phyloP scores from a whole-genome alignment of 495 filamentous ascomycete species.

The Collariella sp. region DNA sequence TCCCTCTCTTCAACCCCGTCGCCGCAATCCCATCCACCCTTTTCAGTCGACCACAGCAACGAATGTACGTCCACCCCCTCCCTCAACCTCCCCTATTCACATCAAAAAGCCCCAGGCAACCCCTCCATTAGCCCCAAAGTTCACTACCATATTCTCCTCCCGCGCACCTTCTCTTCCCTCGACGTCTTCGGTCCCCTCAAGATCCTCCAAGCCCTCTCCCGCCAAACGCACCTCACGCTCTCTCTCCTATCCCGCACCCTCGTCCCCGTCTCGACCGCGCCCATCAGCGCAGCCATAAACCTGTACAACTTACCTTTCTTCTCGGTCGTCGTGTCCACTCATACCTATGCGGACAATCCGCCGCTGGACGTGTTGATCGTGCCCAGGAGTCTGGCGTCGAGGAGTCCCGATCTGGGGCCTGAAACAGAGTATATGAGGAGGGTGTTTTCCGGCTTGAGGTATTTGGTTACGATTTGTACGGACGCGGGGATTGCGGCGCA shows the following conservation, averaged over 20 bases:
- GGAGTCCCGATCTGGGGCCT: slow-evolving; percentile 22
- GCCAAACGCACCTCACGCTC: slow-evolving; percentile 26
- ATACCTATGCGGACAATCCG: slow-evolving; percentile 36
- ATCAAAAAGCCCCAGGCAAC: background rate
- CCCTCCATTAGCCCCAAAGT: background rate
- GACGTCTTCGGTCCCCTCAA: slow-evolving; percentile 52
- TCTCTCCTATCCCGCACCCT: slow-evolving; percentile 37
- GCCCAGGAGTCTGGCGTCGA: slow-evolving; percentile 46
- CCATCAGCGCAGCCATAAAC: slow-evolving; percentile 13
- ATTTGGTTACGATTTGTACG: slow-evolving; percentile 48
- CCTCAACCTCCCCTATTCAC: background rate
- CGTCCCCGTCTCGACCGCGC: slow-evolving; percentile 37
- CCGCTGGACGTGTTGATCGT: slow-evolving; percentile 48
- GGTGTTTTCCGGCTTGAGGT: slow-evolving; percentile 32
- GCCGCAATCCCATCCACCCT: background rate
- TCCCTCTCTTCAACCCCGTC: background rate
- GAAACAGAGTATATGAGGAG: slow-evolving; percentile 34
- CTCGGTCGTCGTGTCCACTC: slow-evolving; percentile 41
- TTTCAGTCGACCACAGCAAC: background rate
- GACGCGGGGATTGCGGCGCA: slow-evolving; percentile 39
- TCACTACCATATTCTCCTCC: slow-evolving; percentile 21
- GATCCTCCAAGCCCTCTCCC: slow-evolving; percentile 43
- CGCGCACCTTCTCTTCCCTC: slow-evolving; percentile 24
- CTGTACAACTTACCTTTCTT: slow-evolving; percentile 19
- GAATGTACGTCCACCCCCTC: background rate